phyloP scores from a whole-genome alignment of 2,329 filamentous ascomycete genomes.

The Berkeleyomyces basicola region DNA sequence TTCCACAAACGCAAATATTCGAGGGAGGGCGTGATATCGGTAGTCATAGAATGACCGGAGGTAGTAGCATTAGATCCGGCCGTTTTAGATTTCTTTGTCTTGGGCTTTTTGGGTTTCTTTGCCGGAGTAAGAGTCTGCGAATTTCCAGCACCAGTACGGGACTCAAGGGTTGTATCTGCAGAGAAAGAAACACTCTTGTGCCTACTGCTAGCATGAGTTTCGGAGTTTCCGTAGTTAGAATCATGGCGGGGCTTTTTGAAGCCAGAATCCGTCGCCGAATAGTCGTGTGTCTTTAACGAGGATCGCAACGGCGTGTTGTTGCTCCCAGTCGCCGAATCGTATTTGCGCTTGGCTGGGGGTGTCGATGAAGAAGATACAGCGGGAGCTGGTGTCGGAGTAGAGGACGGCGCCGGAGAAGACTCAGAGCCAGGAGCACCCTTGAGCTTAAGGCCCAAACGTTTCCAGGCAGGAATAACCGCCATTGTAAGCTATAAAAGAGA shows the following conservation, averaged over 20 bases:
- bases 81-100: constrained; percentile 25
- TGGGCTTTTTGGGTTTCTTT: constrained; percentile 21
- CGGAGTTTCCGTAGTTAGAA: constrained; percentile 10
- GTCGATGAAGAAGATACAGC: not conserved
- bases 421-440: constrained; percentile 24
- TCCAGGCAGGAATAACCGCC: constrained; percentile 40
- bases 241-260: constrained; percentile 20
- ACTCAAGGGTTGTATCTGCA: constrained; percentile 24
- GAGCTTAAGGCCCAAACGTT: constrained; percentile 46
- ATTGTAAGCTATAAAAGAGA: constrained; percentile 27
- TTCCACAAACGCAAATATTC: constrained; percentile 66
- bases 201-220: constrained; percentile 18
- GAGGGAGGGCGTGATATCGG: constrained; percentile 46
- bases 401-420: constrained; percentile 15
- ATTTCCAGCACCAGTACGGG: constrained; percentile 13
- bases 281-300: constrained; percentile 13
- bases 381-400: not conserved
- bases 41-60: constrained; percentile 21
- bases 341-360: constrained; percentile 24
- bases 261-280: constrained; percentile 14
- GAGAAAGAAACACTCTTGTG: constrained; percentile 35
- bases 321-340: constrained; percentile 8
- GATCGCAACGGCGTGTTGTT: constrained; percentile 8
- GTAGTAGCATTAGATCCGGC: constrained; percentile 18
- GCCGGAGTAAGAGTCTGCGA: constrained; percentile 17